phyloP scores from a whole-genome alignment of 352 stramenopile species.

The Achlya hypogyna region DNA sequence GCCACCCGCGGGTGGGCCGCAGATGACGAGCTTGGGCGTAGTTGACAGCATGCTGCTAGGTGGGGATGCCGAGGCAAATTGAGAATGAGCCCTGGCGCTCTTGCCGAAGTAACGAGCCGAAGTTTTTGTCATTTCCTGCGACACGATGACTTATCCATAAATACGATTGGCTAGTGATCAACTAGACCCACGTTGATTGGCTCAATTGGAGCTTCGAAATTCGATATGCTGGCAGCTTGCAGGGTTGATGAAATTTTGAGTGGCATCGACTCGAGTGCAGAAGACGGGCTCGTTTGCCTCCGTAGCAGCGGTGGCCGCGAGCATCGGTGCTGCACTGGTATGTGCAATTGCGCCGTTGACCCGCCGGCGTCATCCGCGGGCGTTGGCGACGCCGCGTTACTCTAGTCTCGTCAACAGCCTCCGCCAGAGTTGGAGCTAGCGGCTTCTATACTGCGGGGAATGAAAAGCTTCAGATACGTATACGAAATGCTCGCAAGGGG shows the following conservation, averaged over 20 bases:
- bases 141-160: background rate
- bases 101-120: background rate
- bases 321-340: background rate
- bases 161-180: background rate
- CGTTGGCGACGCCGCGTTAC: background rate
- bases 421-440: too few species aligned
- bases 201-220: background rate
- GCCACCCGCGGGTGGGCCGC: slow-evolving; percentile 83
- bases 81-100: background rate
- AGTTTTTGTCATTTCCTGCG: background rate
- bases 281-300: too few species aligned
- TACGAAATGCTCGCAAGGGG: background rate
- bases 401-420: background rate
- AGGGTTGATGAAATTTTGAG: background rate
- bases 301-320: background rate
- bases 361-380: background rate
- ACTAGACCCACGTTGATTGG: background rate
- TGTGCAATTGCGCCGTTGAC: background rate
- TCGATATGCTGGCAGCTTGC: background rate
- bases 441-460: background rate
- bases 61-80: background rate
- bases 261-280: background rate
- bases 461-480: background rate
- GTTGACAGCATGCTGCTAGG: background rate
- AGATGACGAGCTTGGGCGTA: slow-evolving; percentile 71